These are phyloP conservation scores for Climacium dendroides DNA, from an alignment of 225 moss, liverwort and hornwort species.

Conservation along the genomic window DNA sequence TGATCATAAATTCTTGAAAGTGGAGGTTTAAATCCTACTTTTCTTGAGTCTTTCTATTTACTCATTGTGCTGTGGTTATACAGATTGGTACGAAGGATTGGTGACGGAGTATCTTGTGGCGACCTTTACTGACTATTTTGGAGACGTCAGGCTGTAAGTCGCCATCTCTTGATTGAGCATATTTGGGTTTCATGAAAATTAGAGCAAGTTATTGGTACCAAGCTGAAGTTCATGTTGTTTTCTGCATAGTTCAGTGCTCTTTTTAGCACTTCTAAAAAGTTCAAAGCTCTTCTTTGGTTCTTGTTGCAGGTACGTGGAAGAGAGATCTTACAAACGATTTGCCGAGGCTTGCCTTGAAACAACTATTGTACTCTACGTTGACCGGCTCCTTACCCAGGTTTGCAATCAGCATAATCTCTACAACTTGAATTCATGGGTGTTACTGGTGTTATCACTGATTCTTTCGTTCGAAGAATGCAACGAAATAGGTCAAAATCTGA, in stretches of 20 bases:
- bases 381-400: slow-evolving; percentile 91
- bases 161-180: not conserved
- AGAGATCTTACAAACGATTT: slow-evolving; percentile 87
- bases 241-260: not conserved
- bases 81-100: slow-evolving; percentile 99
- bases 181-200: not conserved
- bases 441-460: not conserved
- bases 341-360: slow-evolving; percentile 99
- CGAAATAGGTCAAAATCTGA: not conserved
- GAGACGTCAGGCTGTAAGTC: slow-evolving; percentile 83
- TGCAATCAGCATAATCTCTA: not conserved
- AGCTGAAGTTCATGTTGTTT: not conserved
- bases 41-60: not conserved
- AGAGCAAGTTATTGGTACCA: not conserved
- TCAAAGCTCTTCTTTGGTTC: not conserved
- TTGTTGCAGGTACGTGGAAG: slow-evolving; percentile 75
- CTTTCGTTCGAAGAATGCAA: not conserved
- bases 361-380: slow-evolving; percentile 88
- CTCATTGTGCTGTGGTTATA: not conserved
- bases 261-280: not conserved
- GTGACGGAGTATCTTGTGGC: slow-evolving; percentile 99
- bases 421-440: not conserved
- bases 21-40: not conserved
- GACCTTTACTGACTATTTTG: slow-evolving; percentile 99
- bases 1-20: not conserved